phyloP scores from a whole-genome alignment of 108 stramenopile genomes.

The Cyclotella baltica region DNA sequence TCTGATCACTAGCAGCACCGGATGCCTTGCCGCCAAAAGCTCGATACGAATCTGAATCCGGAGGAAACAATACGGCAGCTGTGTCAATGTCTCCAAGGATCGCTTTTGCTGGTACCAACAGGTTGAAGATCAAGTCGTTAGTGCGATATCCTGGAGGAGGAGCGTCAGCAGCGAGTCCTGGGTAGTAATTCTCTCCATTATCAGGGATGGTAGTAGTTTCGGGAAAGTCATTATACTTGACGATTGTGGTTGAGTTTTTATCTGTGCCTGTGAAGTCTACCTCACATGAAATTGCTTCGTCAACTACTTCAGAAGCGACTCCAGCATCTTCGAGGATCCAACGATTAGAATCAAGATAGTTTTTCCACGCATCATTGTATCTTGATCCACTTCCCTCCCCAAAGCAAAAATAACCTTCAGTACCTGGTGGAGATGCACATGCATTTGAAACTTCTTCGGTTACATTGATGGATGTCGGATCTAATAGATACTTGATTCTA shows the following conservation, averaged over 20 bases:
- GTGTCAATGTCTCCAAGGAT: conserved; percentile 11
- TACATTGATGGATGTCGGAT: conserved; percentile 5
- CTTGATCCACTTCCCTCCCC: background rate
- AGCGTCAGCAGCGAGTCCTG: background rate
- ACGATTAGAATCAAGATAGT: background rate
- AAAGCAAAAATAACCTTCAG: background rate
- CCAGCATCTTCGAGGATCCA: background rate
- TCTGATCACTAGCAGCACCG: conserved; percentile 18
- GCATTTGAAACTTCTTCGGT: conserved; percentile 12
- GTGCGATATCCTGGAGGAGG: background rate
- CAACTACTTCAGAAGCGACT: background rate
- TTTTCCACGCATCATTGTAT: background rate
- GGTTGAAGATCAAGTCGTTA: background rate
- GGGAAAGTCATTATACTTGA: background rate
- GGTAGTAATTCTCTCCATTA: background rate
- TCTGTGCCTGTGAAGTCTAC: background rate
- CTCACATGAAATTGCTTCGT: background rate
- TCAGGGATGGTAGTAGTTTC: background rate
- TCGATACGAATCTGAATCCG: background rate
- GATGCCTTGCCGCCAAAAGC: conserved; percentile 9
- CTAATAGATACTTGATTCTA: conserved; percentile 14
- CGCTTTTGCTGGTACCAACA: conserved; percentile 8
- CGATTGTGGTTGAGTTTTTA: background rate
- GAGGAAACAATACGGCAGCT: background rate
- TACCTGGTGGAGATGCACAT: background rate